These are phyloP conservation scores for Coniophora puteana DNA, from an alignment of 1,284 basidiomycete species.

Conservation along the genomic window DNA sequence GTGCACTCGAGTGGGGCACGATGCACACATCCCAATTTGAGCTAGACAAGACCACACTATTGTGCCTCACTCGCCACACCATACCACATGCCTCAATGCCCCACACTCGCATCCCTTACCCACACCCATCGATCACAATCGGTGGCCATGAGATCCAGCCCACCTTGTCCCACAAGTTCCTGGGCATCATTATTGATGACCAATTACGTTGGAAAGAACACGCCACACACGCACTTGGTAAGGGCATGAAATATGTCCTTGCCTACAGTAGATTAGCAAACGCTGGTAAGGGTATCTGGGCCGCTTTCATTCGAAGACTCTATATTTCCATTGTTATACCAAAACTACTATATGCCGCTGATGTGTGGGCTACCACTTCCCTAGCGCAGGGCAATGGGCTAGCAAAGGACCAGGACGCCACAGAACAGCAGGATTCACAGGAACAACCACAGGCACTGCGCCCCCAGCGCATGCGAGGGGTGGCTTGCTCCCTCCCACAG, in stretches of 20 bases:
- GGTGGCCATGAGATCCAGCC: not conserved
- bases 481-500: too few relatives aligned
- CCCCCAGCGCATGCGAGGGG: too few relatives aligned
- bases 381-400: not conserved
- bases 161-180: constrained; percentile 8
- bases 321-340: constrained; percentile 10
- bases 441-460: too few relatives aligned
- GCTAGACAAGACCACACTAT: constrained; percentile 20
- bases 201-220: constrained; percentile 10
- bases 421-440: constrained; percentile 10
- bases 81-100: constrained; percentile 8
- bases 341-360: constrained; percentile 12
- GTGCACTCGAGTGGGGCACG: constrained; percentile 19
- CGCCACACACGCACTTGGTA: constrained; percentile 5
- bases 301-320: constrained; percentile 1
- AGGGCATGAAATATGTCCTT: constrained; percentile 10
- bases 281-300: constrained; percentile 1
- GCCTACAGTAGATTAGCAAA: constrained; percentile 1
- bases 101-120: not conserved
- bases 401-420: not conserved
- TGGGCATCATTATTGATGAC: constrained; percentile 13
- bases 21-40: constrained; percentile 22
- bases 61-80: constrained; percentile 10
- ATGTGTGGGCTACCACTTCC: constrained; percentile 3
- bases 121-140: not conserved